These are phyloP conservation scores for Aureobasidium subglaciale DNA, from an alignment of 2,329 filamentous ascomycete species.

Conservation along the genomic window DNA sequence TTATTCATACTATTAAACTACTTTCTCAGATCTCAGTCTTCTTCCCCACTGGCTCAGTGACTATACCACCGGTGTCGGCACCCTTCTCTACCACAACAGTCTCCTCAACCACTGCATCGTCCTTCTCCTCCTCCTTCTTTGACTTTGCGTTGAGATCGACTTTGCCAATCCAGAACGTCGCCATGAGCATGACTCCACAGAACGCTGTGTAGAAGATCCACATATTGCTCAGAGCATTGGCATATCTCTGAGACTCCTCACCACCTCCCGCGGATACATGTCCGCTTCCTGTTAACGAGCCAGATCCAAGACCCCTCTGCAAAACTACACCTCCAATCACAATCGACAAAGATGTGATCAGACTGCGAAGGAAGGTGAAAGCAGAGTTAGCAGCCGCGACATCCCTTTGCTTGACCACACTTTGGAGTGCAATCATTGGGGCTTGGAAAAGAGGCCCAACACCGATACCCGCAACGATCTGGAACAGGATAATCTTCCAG, in stretches of 20 bases:
- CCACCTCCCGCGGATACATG: constrained; percentile 3
- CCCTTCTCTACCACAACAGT: background rate
- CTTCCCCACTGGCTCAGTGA: background rate
- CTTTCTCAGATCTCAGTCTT: background rate
- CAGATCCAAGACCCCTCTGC: constrained; percentile 35
- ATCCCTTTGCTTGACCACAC: constrained; percentile 43
- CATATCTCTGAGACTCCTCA: constrained; percentile 22
- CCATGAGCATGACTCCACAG: constrained; percentile 19
- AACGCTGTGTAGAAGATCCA: constrained; percentile 43
- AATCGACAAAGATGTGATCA: constrained; percentile 41
- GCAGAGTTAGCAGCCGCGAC: constrained; percentile 47
- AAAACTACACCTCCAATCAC: constrained; percentile 47
- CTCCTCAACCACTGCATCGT: background rate
- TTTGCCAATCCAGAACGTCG: constrained; percentile 2
- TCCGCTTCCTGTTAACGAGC: constrained; percentile 23
- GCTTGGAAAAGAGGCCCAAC: constrained; percentile 48
- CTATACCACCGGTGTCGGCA: background rate
- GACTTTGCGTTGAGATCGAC: background rate
- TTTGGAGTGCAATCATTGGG: constrained; percentile 51
- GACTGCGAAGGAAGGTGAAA: constrained; percentile 40
- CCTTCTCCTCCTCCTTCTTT: background rate
- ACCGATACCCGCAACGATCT: constrained; percentile 46
- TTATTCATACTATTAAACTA: background rate
- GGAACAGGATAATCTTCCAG: constrained; percentile 39
- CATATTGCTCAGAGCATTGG: constrained; percentile 43